Base-by-base conservation (phyloP, 345 rosid genomes). In the thale cress (Arabidopsis thaliana) region DNA sequence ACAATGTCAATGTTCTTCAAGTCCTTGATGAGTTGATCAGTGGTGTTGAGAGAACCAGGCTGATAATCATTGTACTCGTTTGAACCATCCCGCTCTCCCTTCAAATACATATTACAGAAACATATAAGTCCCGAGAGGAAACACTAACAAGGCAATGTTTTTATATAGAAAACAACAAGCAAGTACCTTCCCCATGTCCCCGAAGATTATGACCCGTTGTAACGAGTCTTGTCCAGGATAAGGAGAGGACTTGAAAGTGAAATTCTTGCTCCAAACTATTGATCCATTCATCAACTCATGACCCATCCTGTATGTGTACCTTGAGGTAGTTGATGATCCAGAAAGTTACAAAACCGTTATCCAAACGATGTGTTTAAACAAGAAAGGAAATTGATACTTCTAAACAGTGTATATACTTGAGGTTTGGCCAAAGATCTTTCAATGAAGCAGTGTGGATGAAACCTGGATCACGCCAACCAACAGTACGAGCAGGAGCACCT, bases 161-260 rank as follows among this genome's bases (percentile, higher is more conserved):
- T 22, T 66, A 36, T 25, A 44, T n/a, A 16, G 24, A 42, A 45
- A 14, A 51, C 33, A 57, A 40, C 78, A 84, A 33, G 11, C 10
- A 23, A 36, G 34, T 67, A 51, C 94, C 89, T 87, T 89, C 7
- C 94, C 91, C 89, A 92, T 90, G 82, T 90, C 97, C 45, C 96
- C 97, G 20, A 90, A 92, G 60, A 92, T 74, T 36, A 88, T 71
- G 60, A 92, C 84, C 48, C 83, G 86, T 64, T 92, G 97, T 67
- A 90, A 78, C 2, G 96, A 90, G 69, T 90, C 83, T 75, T 92
- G 93, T 62, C 97, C 96, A 10, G 96, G 97, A 80, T 75, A 89
- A 56, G 97, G 94, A 3, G 96, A 85, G 38, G 93, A 81, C 77
- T 63, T 83, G 74, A 90, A 90, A 12, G 88, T 73, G 69, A 79